phyloP scores from a whole-genome alignment of 768 basidiomycete species.

The Mycena maculata region DNA sequence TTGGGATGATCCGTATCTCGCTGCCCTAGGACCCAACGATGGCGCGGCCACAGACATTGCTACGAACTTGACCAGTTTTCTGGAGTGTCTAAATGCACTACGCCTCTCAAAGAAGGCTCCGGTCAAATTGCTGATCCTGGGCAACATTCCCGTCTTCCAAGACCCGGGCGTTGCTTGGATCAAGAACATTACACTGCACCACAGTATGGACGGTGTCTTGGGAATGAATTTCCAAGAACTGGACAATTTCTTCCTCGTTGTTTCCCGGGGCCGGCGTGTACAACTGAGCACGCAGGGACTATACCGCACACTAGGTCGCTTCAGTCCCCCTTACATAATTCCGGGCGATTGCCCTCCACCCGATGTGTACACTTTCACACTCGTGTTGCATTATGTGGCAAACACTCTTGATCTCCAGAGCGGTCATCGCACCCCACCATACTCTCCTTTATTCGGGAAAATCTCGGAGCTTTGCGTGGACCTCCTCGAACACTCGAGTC shows the following conservation, averaged over 20 bases:
- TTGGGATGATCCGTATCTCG: slow-evolving; percentile 2
- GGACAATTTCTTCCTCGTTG: not conserved
- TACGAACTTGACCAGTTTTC: not conserved
- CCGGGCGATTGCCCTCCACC: not conserved
- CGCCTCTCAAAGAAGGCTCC: not conserved
- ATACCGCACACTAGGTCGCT: not conserved
- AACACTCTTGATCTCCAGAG: not conserved
- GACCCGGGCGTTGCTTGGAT: not conserved
- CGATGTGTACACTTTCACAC: not conserved
- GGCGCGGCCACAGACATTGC: not conserved
- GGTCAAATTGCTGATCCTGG: slow-evolving; percentile 1
- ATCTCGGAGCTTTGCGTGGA: not conserved
- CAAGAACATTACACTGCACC: not conserved
- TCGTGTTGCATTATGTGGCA: slow-evolving; percentile 2
- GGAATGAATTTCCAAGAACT: not conserved
- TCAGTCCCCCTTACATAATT: not conserved
- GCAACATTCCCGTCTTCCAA: slow-evolving; percentile 7
- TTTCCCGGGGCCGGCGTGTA: not conserved
- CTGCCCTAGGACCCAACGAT: not conserved
- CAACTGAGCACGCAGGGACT: not conserved
- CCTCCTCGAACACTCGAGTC: slow-evolving; percentile 3
- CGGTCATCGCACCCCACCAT: not conserved
- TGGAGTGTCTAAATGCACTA: not conserved
- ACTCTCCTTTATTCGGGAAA: not conserved
- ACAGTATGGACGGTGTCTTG: not conserved